phyloP scores from a whole-genome alignment of 2,329 filamentous ascomycete species.

The Graphilbum fragrans region DNA sequence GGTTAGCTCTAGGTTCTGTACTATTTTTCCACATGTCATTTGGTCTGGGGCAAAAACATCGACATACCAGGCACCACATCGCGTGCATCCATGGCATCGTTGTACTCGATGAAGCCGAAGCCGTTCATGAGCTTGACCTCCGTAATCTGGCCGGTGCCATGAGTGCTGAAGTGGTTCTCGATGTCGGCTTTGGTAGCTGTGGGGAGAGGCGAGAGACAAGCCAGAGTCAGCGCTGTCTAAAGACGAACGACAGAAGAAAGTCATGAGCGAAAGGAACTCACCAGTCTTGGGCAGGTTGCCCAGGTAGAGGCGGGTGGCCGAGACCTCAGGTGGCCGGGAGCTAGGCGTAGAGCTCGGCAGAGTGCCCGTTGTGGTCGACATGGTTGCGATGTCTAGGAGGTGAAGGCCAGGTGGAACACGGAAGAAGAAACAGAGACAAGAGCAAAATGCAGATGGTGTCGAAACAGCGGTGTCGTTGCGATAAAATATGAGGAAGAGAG shows the following conservation, averaged over 20 bases:
- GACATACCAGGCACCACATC: constrained; percentile 94
- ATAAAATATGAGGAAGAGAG: too few species aligned
- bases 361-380: constrained; percentile 4
- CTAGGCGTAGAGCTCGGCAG: too few species aligned
- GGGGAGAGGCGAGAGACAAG: constrained; percentile 27
- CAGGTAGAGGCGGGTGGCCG: constrained; percentile 88
- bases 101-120: constrained; percentile 99
- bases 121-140: constrained; percentile 99
- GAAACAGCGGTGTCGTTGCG: too few species aligned
- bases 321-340: too few species aligned
- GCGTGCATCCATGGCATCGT: constrained; percentile 94
- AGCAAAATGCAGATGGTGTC: too few species aligned
- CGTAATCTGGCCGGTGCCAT: constrained; percentile 94
- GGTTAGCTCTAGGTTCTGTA: too few species aligned
- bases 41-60: too few species aligned
- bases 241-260: neutral
- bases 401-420: neutral
- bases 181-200: constrained; percentile 93
- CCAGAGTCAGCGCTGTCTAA: neutral
- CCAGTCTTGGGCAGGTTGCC: constrained; percentile 82
- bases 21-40: too few species aligned
- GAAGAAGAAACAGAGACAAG: too few species aligned
- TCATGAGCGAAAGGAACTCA: constrained; percentile 33
- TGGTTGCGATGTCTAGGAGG: too few species aligned
- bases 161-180: constrained; percentile 86